Evolutionary conservation across 2,329 filamentous ascomycete species (phyloP).

Genomic region (Coleophoma crateriformis): DNA sequence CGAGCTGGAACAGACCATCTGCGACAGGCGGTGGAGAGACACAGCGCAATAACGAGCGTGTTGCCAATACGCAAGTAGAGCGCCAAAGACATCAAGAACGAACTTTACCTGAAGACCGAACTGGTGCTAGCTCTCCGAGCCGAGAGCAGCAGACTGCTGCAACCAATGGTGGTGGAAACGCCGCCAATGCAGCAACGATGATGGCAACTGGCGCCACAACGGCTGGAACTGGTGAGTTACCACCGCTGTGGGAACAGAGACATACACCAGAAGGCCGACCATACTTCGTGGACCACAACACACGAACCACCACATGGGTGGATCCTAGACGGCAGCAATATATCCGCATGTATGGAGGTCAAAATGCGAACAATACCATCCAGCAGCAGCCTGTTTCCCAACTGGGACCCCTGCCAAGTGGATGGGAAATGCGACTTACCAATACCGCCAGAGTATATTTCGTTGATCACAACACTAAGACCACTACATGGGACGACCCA

Average conservation of each 20-base stretch:
- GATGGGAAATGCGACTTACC: constrained; percentile 99
- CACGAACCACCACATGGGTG: constrained; percentile 96
- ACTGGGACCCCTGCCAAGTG: constrained; percentile 87
- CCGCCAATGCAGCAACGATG: constrained; percentile 66
- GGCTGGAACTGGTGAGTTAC: constrained; percentile 89
- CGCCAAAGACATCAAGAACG: constrained; percentile 91
- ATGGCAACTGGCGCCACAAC: constrained; percentile 94
- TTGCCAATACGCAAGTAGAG: constrained; percentile 89
- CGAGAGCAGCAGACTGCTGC: constrained; percentile 50
- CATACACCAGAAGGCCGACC: constrained; percentile 91
- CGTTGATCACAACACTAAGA: constrained; percentile 99
- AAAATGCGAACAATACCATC: constrained; percentile 82
- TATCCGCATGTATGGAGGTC: constrained; percentile 92
- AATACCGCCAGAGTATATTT: constrained; percentile 98
- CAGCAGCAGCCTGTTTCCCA: constrained; percentile 98
- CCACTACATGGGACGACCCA: constrained; percentile 97
- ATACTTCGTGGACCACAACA: constrained; percentile 99
- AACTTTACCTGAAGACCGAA: constrained; percentile 91
- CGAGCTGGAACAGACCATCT: constrained; percentile 93
- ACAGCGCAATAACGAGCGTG: constrained; percentile 66
- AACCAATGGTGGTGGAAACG: constrained; percentile 29
- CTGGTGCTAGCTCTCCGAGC: constrained; percentile 86
- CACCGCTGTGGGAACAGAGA: constrained; percentile 92
- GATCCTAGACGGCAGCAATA: constrained; percentile 96
- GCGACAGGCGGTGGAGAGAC: constrained; percentile 70